phyloP scores from a whole-genome alignment of 2,329 filamentous ascomycete genomes.

The Chaetomiaceae sp. region DNA sequence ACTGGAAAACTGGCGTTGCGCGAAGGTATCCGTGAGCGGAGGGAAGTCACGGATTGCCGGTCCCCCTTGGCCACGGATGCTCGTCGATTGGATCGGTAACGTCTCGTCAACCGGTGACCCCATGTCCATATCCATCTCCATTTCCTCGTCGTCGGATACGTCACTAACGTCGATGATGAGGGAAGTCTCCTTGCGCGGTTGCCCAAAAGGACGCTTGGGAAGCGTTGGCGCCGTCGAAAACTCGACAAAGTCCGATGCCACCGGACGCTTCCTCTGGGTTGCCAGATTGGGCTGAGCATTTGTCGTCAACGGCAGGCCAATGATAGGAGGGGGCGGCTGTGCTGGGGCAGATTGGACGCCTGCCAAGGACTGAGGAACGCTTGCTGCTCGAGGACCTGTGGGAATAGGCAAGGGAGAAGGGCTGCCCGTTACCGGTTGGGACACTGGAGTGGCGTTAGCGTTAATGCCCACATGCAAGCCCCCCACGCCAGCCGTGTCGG shows the following conservation, averaged over 20 bases:
- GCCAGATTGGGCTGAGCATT: constrained; percentile 19
- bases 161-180: constrained; percentile 86
- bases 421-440: background rate
- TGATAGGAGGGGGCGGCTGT: constrained; percentile 12
- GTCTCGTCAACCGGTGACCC: constrained; percentile 47
- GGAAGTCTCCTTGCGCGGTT: constrained; percentile 52
- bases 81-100: constrained; percentile 31
- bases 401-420: background rate
- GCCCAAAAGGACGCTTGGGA: constrained; percentile 59
- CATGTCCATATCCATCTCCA: constrained; percentile 66
- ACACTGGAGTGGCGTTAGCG: constrained; percentile 7
- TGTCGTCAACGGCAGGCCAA: constrained; percentile 18
- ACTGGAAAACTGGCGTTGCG: constrained; percentile 38
- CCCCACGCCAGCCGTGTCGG: constrained; percentile 22
- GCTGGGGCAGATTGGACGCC: constrained; percentile 1
- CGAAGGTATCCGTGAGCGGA: constrained; percentile 36
- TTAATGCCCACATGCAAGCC: constrained; percentile 12
- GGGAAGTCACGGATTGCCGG: constrained; percentile 42
- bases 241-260: constrained; percentile 68
- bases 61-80: constrained; percentile 32
- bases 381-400: constrained; percentile 4
- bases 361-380: background rate
- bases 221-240: constrained; percentile 36
- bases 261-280: constrained; percentile 39
- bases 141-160: constrained; percentile 54